Conservation (phyloP, 352 stramenopile genomes). For the Phytophthora tentaculata region DNA sequence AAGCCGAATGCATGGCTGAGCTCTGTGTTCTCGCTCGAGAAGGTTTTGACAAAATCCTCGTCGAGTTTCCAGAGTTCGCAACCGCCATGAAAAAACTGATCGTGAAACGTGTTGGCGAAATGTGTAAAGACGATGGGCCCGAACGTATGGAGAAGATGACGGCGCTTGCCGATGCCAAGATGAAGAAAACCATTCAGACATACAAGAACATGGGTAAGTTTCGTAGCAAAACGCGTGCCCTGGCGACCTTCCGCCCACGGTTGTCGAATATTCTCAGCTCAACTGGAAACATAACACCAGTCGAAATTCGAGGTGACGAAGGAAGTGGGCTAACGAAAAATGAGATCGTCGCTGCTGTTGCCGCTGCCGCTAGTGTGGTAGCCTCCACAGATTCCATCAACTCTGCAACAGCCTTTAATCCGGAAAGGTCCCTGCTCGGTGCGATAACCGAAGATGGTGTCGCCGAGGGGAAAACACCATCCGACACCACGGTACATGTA, state of each 20-base stretch:
- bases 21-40: constrained; percentile 67
- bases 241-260: constrained; percentile 36
- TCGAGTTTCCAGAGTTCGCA: constrained; percentile 75
- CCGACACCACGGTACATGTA: background rate
- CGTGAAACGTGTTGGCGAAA: constrained; percentile 69
- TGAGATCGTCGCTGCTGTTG: constrained; percentile 25
- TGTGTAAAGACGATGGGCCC: constrained; percentile 50
- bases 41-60: constrained; percentile 73
- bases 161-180: constrained; percentile 59
- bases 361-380: constrained; percentile 11
- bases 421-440: constrained; percentile 4
- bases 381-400: background rate
- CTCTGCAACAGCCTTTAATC: background rate
- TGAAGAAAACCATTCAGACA: constrained; percentile 63
- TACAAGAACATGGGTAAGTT: constrained; percentile 57
- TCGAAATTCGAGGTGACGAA: constrained; percentile 9
- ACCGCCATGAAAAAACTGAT: constrained; percentile 75
- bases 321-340: constrained; percentile 8
- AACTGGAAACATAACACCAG: constrained; percentile 10
- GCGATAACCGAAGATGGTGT: constrained; percentile 27
- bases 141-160: constrained; percentile 77
- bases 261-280: constrained; percentile 38
- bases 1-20: constrained; percentile 70
- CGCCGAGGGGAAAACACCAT: constrained; percentile 21
- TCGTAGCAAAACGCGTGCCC: constrained; percentile 39